A percentile compares a stretch with the other conserved stretches of the same genome.
These are phyloP conservation scores for Aspergillus sp. DNA, from an alignment of 2,329 filamentous ascomycete genomes.

Conservation along the genomic window DNA sequence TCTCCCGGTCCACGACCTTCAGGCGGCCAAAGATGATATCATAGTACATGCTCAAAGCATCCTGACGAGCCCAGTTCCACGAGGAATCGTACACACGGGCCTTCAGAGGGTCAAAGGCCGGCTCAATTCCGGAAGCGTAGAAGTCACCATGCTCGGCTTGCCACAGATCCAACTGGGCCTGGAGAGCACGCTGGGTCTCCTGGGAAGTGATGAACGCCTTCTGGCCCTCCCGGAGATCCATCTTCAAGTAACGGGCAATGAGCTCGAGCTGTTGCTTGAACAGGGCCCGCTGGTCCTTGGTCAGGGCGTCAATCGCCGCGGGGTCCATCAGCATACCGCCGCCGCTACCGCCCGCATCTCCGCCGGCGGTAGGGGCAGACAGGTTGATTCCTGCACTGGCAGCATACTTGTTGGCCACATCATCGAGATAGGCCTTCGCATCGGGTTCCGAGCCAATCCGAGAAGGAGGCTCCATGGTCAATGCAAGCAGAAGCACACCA, in stretches of 20 bases:
- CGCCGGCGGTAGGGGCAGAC: constrained; percentile 68
- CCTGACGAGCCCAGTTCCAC: constrained; percentile 99
- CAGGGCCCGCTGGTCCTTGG: constrained; percentile 90
- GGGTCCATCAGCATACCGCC: constrained; percentile 99
- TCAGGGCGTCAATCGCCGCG: constrained; percentile 91
- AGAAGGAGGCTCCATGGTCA: constrained; percentile 88
- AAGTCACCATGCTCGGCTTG: constrained; percentile 93
- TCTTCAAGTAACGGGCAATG: constrained; percentile 91
- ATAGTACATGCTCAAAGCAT: constrained; percentile 97
- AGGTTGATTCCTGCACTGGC: constrained; percentile 78
- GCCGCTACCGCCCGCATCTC: constrained; percentile 67
- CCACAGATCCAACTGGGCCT: constrained; percentile 94
- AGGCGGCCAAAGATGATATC: constrained; percentile 97
- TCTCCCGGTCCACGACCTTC: constrained; percentile 90
- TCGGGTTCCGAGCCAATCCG: constrained; percentile 88
- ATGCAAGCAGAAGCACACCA: constrained; percentile 78
- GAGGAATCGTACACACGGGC: constrained; percentile 96
- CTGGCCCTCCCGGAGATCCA: constrained; percentile 94
- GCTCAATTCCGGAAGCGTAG: constrained; percentile 91
- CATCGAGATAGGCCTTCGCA: constrained; percentile 89
- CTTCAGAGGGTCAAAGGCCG: constrained; percentile 89
- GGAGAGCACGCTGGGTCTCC: constrained; percentile 81
- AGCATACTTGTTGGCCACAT: constrained; percentile 86
- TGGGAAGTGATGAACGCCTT: constrained; percentile 85
- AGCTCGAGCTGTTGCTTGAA: constrained; percentile 99